Conservation (phyloP, 164 flowering plant species). For the Annona cherimola region DNA sequence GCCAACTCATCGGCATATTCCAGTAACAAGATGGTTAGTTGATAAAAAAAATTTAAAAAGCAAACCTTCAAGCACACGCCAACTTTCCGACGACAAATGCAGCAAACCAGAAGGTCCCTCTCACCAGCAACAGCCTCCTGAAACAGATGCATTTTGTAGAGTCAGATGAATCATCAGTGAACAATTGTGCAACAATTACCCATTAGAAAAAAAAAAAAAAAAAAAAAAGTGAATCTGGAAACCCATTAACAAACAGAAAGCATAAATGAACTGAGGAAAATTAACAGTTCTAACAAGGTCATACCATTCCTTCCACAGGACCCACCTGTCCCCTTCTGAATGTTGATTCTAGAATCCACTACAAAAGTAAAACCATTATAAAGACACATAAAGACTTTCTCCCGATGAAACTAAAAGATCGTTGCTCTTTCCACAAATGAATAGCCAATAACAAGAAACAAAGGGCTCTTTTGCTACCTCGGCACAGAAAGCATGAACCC, state of each 20-base stretch:
- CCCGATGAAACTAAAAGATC: background rate
- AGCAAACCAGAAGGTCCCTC: constrained; percentile 37
- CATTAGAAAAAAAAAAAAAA: background rate
- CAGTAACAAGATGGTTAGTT: background rate
- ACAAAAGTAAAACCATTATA: constrained; percentile 11
- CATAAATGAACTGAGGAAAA: background rate
- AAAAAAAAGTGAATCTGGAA: background rate
- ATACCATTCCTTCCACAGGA: constrained; percentile 83
- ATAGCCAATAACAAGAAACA: background rate
- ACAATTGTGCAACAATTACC: background rate
- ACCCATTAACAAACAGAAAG: background rate
- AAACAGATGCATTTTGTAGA: background rate
- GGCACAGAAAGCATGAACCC: constrained; percentile 98
- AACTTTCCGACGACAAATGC: constrained; percentile 51
- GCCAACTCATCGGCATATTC: background rate
- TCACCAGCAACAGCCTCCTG: constrained; percentile 62
- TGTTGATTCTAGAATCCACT: constrained; percentile 87
- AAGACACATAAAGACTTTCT: background rate
- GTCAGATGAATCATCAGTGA: background rate
- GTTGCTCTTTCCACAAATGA: background rate
- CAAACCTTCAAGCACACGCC: constrained; percentile 89
- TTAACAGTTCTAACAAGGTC: constrained; percentile 18
- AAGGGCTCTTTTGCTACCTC: constrained; percentile 43
- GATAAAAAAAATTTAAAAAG: background rate
- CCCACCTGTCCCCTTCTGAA: constrained; percentile 82